phyloP scores from a whole-genome alignment of 108 stramenopile species.

The Nitzschia palea region DNA sequence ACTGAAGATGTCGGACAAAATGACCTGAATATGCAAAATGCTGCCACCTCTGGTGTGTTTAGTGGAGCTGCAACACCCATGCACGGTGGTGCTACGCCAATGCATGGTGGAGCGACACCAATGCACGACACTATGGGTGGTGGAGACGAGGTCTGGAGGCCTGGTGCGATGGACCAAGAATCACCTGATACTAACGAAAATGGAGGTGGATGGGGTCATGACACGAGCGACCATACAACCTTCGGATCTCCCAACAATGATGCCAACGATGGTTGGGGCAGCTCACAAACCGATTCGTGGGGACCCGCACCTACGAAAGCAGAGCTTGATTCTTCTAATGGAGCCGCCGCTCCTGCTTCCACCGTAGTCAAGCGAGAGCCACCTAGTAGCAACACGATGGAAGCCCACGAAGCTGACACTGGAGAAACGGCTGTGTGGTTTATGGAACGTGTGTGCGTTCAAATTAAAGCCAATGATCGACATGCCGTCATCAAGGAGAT shows the following conservation, averaged over 20 bases:
- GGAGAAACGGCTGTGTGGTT: slow-evolving; percentile 88
- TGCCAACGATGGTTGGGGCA: slow-evolving; percentile 52
- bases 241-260: slow-evolving; percentile 42
- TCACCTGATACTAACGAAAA: slow-evolving; percentile 15
- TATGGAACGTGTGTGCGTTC: slow-evolving; percentile 90
- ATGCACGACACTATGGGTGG: slow-evolving; percentile 63
- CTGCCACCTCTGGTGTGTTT: slow-evolving; percentile 38
- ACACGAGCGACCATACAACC: slow-evolving; percentile 18
- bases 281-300: slow-evolving; percentile 53
- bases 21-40: slow-evolving; percentile 23
- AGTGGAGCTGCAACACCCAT: slow-evolving; percentile 79
- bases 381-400: slow-evolving; percentile 28
- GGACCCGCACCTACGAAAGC: slow-evolving; percentile 45
- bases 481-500: slow-evolving; percentile 85
- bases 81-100: slow-evolving; percentile 86
- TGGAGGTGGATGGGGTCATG: slow-evolving; percentile 48
- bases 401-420: slow-evolving; percentile 52
- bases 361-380: slow-evolving; percentile 39
- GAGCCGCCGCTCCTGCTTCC: not conserved
- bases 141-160: slow-evolving; percentile 87
- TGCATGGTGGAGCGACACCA: slow-evolving; percentile 89
- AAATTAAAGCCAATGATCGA: slow-evolving; percentile 56
- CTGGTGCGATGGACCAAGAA: slow-evolving; percentile 61
- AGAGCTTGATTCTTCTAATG: slow-evolving; percentile 16
- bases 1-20: slow-evolving; percentile 57